Evolutionary conservation across 2,329 filamentous ascomycete genomes (phyloP).

Genomic region (Hymenoscyphus albidus): DNA sequence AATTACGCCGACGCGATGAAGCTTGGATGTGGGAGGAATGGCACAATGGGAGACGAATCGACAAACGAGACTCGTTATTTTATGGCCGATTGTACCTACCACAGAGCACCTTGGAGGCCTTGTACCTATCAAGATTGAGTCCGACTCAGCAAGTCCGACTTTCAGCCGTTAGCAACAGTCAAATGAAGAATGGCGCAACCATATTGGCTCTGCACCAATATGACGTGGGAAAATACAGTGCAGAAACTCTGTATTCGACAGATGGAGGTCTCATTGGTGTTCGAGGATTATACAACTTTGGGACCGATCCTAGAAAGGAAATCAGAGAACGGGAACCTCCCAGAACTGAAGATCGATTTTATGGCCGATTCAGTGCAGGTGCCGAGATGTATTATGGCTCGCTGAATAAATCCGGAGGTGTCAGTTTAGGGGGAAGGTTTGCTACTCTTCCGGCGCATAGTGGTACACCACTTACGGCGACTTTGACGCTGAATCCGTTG

Average conservation of each 20-base stretch:
- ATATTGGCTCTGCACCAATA: conserved; percentile 72
- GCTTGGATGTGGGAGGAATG: conserved; percentile 51
- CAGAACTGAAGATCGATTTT: conserved; percentile 53
- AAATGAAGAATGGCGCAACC: conserved; percentile 71
- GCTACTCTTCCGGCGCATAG: conserved; percentile 76
- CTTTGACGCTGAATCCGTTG: conserved; percentile 85
- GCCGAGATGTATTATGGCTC: conserved; percentile 95
- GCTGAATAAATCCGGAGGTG: conserved; percentile 87
- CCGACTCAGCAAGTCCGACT: conserved; percentile 76
- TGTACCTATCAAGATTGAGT: conserved; percentile 75
- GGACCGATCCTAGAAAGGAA: conserved; percentile 38
- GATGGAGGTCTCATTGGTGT: conserved; percentile 87
- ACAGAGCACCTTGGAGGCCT: conserved; percentile 77
- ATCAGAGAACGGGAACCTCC: conserved; percentile 20
- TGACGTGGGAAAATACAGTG: conserved; percentile 80
- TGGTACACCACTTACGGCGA: conserved; percentile 90
- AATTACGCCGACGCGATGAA: conserved; percentile 53
- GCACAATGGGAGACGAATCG: conserved; percentile 47
- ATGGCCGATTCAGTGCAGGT: conserved; percentile 83
- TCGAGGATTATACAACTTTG: conserved; percentile 92
- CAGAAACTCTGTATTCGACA: conserved; percentile 88
- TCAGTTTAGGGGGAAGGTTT: conserved; percentile 85
- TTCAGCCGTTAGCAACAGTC: conserved; percentile 70
- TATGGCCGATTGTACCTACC: conserved; percentile 81
- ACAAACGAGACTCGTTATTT: conserved; percentile 56